Evolutionary conservation across 805 yeast species (phyloP), one percentile per base, ranked within the genome.

Genomic region (Starmera dryadoides): DNA sequence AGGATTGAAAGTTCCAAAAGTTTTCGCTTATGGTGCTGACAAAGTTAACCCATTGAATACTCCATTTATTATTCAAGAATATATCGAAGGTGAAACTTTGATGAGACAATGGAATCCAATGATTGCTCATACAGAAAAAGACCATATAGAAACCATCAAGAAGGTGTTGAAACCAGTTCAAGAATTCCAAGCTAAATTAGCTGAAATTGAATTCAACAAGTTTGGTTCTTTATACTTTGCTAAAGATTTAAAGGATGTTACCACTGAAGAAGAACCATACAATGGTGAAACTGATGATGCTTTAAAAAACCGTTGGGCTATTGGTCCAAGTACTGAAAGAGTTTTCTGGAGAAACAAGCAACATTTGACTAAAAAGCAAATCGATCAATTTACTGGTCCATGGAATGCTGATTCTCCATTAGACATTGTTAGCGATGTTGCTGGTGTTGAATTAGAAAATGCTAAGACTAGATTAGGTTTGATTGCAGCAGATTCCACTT

Each of bases 51-150:
- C 78, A 12, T 54, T 89, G 26, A 75, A 77, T 37, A 61, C 79
- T 25, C 95, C 96, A 30, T 91, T 79, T 56, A 79, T 86, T 40
- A 66, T 91, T 47, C 75, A 84, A 80, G 96, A 91, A 58, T 77
- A 64, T 53, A 69, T 85, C 42, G 81, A 76, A 37, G 96, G 97
- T 36, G 82, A 79, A 21, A 71, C 85, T 43, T 66, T 91, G 48
- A 91, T 93, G 96, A 83, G 77, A 50, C 66, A 77, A 45, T 91
- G 98, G 98, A 77, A 85, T 47, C 98, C 98, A 15, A 73, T 86
- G 58, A 66, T 73, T 17, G 67, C 69, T 22, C 86, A 83, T 44
- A 68, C 73, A 38, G 71, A 71, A 44, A 71, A 74, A 32, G 70
- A 70, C 19, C 66, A 75, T 21, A 71, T 71, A 36, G 71, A 63